Conservation (phyloP, 768 basidiomycete species). For the Crassisporium funariophilum region DNA sequence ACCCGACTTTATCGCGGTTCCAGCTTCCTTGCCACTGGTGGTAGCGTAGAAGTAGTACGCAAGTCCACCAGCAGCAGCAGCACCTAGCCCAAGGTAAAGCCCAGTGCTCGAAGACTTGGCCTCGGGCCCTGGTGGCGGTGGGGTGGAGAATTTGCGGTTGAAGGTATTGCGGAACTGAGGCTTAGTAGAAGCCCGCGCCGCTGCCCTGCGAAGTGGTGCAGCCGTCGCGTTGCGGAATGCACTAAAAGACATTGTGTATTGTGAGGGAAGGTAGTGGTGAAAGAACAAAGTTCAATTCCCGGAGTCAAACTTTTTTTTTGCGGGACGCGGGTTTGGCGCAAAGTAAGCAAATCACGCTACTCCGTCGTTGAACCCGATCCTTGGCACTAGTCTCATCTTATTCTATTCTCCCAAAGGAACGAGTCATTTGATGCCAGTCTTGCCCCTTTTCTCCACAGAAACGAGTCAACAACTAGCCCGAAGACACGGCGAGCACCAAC, state of each 20-base stretch:
- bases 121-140: conserved; percentile 41
- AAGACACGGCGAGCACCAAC: too few species aligned
- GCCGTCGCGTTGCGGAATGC: conserved; percentile 49
- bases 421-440: too few species aligned
- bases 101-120: conserved; percentile 58
- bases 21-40: conserved; percentile 51
- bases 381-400: too few species aligned
- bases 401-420: too few species aligned
- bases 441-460: too few species aligned
- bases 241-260: conserved; percentile 57
- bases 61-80: conserved; percentile 58
- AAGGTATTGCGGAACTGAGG: conserved; percentile 30
- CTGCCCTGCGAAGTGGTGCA: conserved; percentile 47
- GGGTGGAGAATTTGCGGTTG: conserved; percentile 59
- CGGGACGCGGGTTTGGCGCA: too few species aligned
- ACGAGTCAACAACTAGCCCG: too few species aligned
- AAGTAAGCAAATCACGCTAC: too few species aligned
- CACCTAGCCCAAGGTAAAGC: conserved; percentile 64
- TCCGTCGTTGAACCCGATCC: too few species aligned
- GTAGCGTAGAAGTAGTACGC: conserved; percentile 65
- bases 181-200: conserved; percentile 35
- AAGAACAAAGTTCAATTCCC: conserved; percentile 13
- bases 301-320: conserved; percentile 10
- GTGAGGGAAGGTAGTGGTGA: conserved; percentile 23
- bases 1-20: conserved; percentile 60